Conservation (phyloP, 495 filamentous ascomycete species). For the Beverwykella pulmonaria region DNA sequence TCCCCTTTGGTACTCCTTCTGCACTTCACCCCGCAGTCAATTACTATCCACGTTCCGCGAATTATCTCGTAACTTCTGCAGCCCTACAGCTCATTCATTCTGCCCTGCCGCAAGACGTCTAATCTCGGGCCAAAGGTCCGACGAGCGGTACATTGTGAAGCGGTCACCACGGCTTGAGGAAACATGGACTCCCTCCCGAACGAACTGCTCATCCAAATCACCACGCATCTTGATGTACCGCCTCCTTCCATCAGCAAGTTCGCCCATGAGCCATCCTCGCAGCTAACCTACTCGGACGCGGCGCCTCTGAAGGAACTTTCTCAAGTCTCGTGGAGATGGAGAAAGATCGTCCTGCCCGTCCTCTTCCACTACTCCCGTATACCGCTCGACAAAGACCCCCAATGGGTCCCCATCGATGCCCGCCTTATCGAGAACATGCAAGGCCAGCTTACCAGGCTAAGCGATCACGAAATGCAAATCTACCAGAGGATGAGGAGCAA, state of each 20-base stretch:
- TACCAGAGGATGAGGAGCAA: conserved; percentile 33
- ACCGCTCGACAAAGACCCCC: conserved; percentile 19
- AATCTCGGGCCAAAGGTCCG: background rate
- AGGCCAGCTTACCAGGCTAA: conserved; percentile 19
- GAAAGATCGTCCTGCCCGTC: conserved; percentile 29
- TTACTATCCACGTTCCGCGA: background rate
- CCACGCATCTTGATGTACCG: conserved; percentile 17
- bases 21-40: background rate
- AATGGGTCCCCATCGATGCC: conserved; percentile 36
- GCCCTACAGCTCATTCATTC: background rate
- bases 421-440: conserved; percentile 32
- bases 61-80: background rate
- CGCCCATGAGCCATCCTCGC: conserved; percentile 28
- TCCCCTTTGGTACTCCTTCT: background rate
- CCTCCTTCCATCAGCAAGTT: conserved; percentile 33
- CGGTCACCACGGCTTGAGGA: background rate
- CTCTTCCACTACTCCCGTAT: conserved; percentile 30
- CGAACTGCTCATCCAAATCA: conserved; percentile 36
- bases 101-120: background rate
- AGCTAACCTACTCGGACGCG: conserved; percentile 15
- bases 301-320: conserved; percentile 30
- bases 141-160: background rate
- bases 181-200: conserved; percentile 32
- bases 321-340: conserved; percentile 26
- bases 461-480: conserved; percentile 30